Base-by-base conservation (phyloP, 768 basidiomycete species). In the Collybia nuda region DNA sequence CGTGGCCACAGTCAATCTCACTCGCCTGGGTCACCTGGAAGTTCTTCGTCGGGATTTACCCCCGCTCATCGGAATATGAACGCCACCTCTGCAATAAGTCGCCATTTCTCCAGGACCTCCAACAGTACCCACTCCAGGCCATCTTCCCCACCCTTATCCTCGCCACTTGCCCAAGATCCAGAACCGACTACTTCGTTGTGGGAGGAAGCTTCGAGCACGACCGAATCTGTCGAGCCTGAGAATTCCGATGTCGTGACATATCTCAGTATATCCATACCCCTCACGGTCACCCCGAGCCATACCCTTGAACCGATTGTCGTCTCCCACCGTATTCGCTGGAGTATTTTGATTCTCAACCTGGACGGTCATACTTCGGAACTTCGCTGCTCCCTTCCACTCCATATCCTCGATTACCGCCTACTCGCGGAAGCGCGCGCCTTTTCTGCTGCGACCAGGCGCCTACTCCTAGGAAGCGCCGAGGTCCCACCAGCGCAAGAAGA, bases 361-460 rank as follows among this genome's bases (percentile, higher is more conserved):
- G 96, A 98, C 62, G 94, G 94, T 0, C 96, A 98, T 63, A 86
- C 85, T 2, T 95, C 93, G 7, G 93, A 98, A 66, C 76, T 98
- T n/a, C 85, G 94, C 14, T 98, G 96, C 67, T 93, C 93, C 1
- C 77, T 98, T 5, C 96, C 96, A 0, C 68, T 98, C 28, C 83
- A 90, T 61, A 77, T 98, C 42, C 85, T 98, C 19, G 86, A 94
- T 56, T 64, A 79, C 51, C 74, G 80, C 11, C 71, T 96, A 1
- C 74, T 90, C 14, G 76, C 85, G 12, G 94, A 97, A 63, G 88
- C 92, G 1, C 77, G 85, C 29, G 74, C 78, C 1, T 78, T 84
- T 21, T 88, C 92, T 3, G 75, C 84, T n/a, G 75, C 76, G 4
- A 92, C 93, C 0, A 82, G 94, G 17, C 82, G 88, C 7, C 71